phyloP scores from a whole-genome alignment of 306 rosid species.

The Pyrus bretschneideri region DNA sequence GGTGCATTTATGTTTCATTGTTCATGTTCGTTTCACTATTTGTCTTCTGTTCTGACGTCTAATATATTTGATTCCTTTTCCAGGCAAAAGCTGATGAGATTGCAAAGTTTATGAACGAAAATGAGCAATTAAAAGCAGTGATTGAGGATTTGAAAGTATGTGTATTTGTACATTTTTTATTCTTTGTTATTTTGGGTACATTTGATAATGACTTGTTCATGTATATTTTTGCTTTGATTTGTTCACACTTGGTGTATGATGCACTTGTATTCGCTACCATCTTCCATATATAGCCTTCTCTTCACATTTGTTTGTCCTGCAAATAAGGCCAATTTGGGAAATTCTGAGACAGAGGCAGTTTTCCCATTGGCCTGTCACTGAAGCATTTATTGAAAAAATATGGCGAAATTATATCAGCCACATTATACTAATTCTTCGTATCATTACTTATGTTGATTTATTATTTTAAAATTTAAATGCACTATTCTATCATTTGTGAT shows the following conservation, averaged over 20 bases:
- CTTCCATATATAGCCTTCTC: neutral
- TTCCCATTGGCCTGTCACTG: neutral
- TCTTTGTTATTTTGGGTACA: neutral
- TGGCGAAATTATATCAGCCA: neutral
- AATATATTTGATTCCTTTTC: neutral
- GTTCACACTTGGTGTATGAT: neutral
- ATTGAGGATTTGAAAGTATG: conserved; percentile 81
- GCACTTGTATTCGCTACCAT: neutral
- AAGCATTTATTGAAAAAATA: neutral
- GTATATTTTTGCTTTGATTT: neutral
- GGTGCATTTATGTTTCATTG: neutral
- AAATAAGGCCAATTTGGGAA: neutral
- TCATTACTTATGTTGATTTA: neutral
- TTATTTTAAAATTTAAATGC: neutral
- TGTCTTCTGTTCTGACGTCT: neutral
- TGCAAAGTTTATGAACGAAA: conserved; percentile 92
- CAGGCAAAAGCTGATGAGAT: conserved; percentile 99
- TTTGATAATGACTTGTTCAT: neutral
- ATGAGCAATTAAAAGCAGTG: conserved; percentile 68
- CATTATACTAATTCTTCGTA: neutral
- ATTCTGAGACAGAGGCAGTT: neutral
- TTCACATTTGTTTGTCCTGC: neutral
- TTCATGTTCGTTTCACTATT: neutral
- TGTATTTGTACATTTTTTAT: neutral
- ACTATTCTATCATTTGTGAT: neutral